Base-by-base conservation (phyloP, 768 basidiomycete genomes). In the Steccherinum ochraceum region DNA sequence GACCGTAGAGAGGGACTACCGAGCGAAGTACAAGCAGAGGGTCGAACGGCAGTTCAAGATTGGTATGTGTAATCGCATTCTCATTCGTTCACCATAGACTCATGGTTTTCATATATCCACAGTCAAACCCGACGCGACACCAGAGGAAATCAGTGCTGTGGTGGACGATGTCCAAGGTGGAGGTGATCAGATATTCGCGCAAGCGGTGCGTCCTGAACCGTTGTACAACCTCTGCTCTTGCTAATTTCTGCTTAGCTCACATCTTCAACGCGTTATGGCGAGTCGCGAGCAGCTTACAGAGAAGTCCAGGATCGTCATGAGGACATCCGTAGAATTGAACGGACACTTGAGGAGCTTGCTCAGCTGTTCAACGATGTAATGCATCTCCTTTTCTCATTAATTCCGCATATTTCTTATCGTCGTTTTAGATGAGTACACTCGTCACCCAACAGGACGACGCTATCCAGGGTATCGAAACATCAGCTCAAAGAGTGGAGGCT, bases 71-170 rank as follows among this genome's bases (percentile, higher is more conserved):
- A n/a, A n/a, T n/a, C n/a, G n/a, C n/a, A n/a, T n/a, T n/a, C n/a
- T n/a, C n/a, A n/a, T n/a, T n/a, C n/a, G n/a, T n/a, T n/a, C n/a
- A n/a, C n/a, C n/a, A n/a, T n/a, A n/a, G n/a, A 7, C 23, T 18
- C 23, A 30, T 5, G 26, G 46, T 12, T 43, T n/a, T n/a, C n/a
- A 43, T 43, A 43, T 19, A 23, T 54, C 5, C 47, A 0, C 54
- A 90, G 93, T 93, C 50, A 96, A 96, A 71, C 93, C 93, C 45
- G 84, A 94, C 67, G 94, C 94, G 3, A 83, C 92, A 0, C 84
- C 85, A 1, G 91, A 95, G 49, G 94, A 97, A 68, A 73, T 97
- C 54, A 72, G 76, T 47, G 84, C 88, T 13, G 93, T 89, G 16
- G 84, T 93, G 26, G 84, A 93, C 58, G 86, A 91, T 59, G 85